Evolutionary conservation across 2,329 filamentous ascomycete species (phyloP).

Genomic region (Talaromyces piceae): DNA sequence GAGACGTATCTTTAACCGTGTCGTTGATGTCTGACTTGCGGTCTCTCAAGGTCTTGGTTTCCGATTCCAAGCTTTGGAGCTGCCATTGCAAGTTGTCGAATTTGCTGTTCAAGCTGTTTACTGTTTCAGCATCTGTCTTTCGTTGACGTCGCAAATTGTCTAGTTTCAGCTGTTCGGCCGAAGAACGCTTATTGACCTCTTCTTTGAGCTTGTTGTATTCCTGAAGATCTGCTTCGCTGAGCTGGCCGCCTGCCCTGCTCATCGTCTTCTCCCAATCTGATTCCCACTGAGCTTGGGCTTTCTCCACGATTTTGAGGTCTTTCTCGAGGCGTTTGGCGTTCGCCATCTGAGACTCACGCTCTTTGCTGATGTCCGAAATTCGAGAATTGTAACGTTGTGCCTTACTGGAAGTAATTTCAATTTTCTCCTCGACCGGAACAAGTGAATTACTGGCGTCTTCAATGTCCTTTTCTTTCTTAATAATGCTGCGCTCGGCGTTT

Average conservation of each 20-base stretch:
- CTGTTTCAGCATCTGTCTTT: constrained; percentile 85
- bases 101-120: constrained; percentile 81
- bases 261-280: constrained; percentile 77
- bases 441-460: constrained; percentile 80
- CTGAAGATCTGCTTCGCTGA: constrained; percentile 78
- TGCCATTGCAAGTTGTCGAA: constrained; percentile 71
- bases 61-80: constrained; percentile 64
- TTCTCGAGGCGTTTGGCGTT: constrained; percentile 69
- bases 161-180: constrained; percentile 71
- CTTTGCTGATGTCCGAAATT: constrained; percentile 64
- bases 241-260: constrained; percentile 76
- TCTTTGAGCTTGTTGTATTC: constrained; percentile 81
- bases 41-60: constrained; percentile 61
- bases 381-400: constrained; percentile 61
- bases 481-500: constrained; percentile 79
- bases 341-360: constrained; percentile 63
- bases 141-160: constrained; percentile 82
- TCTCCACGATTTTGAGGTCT: constrained; percentile 76
- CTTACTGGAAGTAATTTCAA: constrained; percentile 67
- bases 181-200: constrained; percentile 76
- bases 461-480: constrained; percentile 75
- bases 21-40: constrained; percentile 58
- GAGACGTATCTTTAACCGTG: constrained; percentile 58
- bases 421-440: constrained; percentile 87
- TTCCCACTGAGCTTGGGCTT: constrained; percentile 82